Evolutionary conservation across 2,329 filamentous ascomycete species (phyloP).

Genomic region (Clarireedia paspali): DNA sequence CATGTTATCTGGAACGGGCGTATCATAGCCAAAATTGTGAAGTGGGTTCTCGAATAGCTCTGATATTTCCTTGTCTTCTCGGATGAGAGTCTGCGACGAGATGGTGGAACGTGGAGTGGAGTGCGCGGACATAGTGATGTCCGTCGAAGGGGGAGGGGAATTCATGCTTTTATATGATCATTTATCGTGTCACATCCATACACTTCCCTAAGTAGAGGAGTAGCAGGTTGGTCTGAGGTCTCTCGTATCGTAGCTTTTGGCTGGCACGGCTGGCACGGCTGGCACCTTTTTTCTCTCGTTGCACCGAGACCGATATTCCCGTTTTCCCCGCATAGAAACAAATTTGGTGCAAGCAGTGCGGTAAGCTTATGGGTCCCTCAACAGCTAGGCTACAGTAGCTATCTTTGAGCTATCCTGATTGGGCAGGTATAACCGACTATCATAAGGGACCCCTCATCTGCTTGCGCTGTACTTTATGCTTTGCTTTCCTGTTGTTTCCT

Average conservation of each 20-base stretch:
- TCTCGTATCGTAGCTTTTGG: background rate
- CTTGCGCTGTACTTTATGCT: background rate
- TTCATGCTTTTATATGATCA: too few relatives aligned
- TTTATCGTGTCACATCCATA: too few relatives aligned
- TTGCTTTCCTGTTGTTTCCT: background rate
- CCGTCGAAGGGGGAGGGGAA: background rate
- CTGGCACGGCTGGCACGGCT: background rate
- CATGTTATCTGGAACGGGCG: constrained; percentile 12
- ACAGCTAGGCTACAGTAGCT: background rate
- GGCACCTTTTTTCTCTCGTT: too few relatives aligned
- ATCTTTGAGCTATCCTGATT: background rate
- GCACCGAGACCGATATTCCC: too few relatives aligned
- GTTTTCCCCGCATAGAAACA: background rate
- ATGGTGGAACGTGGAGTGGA: constrained; percentile 1
- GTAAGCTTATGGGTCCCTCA: too few relatives aligned
- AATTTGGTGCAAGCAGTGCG: too few relatives aligned
- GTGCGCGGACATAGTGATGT: background rate
- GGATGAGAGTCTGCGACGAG: background rate
- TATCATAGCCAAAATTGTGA: constrained; percentile 13
- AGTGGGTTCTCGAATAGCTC: constrained; percentile 14
- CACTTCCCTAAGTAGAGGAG: background rate
- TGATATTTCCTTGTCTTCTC: too few relatives aligned
- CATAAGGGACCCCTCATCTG: constrained; percentile 1
- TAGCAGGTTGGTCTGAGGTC: background rate
- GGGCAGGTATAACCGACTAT: constrained; percentile 23